Percentiles rank a stretch among this genome's conserved stretches.
Evolutionary conservation across 768 basidiomycete genomes (phyloP).

Genomic region (Chlorophyllum brunneum): DNA sequence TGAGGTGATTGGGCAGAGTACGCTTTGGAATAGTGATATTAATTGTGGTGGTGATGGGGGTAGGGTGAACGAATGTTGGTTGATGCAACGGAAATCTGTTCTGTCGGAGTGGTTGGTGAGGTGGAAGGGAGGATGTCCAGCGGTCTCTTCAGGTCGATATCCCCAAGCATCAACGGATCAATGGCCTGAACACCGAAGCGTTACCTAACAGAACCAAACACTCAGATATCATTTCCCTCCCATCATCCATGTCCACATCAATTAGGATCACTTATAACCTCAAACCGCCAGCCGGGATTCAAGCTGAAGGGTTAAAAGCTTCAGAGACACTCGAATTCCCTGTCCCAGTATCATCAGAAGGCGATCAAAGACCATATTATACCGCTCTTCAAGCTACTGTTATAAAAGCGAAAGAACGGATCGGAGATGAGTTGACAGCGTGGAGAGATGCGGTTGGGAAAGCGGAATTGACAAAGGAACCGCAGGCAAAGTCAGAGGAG

Average conservation of each 20-base stretch:
- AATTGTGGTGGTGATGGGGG: conserved; percentile 27
- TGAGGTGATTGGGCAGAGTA: conserved; percentile 22
- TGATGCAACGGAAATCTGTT: conserved; percentile 39
- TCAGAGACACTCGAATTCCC: conserved; percentile 20
- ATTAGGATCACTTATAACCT: conserved; percentile 42
- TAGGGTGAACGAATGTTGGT: conserved; percentile 38
- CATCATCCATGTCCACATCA: conserved; percentile 22
- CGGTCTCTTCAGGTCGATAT: conserved; percentile 30
- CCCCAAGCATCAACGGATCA: conserved; percentile 41
- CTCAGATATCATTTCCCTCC: conserved; percentile 7
- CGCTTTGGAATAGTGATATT: conserved; percentile 25
- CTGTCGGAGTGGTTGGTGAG: conserved; percentile 41
- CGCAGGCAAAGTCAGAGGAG: conserved; percentile 40
- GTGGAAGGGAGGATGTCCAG: conserved; percentile 51
- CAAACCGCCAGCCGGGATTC: conserved; percentile 32
- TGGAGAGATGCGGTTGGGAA: conserved; percentile 77
- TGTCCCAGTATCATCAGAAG: conserved; percentile 16
- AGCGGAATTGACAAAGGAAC: conserved; percentile 58
- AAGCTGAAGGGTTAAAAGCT: conserved; percentile 15
- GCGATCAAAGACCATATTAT: conserved; percentile 43
- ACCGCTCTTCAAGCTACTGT: conserved; percentile 44
- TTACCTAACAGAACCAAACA: conserved; percentile 22
- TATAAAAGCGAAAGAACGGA: conserved; percentile 42
- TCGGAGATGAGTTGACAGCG: conserved; percentile 67
- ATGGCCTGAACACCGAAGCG: conserved; percentile 6